Percentiles rank a stretch among this genome's conserved stretches.
Conservation (phyloP, 192 early-diverging fungal genomes). For the Rhizoclosmatium sp. region DNA sequence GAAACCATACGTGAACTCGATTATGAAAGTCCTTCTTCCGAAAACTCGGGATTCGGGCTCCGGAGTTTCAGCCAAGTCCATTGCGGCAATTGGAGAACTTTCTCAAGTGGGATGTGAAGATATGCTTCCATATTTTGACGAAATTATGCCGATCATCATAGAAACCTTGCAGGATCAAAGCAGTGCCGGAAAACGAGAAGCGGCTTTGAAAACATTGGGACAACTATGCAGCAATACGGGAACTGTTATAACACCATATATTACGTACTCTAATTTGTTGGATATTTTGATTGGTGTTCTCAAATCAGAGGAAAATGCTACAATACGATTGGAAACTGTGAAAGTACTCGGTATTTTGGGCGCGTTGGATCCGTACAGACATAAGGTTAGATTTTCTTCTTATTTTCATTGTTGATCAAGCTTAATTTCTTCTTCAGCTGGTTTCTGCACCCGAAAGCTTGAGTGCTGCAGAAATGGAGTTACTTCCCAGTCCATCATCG, state of each 20-base stretch:
- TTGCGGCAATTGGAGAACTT: slow-evolving; percentile 84
- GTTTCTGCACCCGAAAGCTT: slow-evolving; percentile 50
- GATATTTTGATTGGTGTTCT: slow-evolving; percentile 79
- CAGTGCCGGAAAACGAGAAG: slow-evolving; percentile 81
- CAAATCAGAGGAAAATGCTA: slow-evolving; percentile 77
- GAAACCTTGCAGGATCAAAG: slow-evolving; percentile 89
- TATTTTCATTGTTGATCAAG: background rate
- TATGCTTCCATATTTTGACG: slow-evolving; percentile 79
- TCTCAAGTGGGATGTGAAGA: slow-evolving; percentile 85
- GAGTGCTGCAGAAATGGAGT: slow-evolving; percentile 38
- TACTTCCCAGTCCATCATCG: slow-evolving; percentile 75
- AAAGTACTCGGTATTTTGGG: slow-evolving; percentile 94
- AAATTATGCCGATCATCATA: slow-evolving; percentile 85
- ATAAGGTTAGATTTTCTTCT: slow-evolving; percentile 51
- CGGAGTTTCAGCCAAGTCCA: slow-evolving; percentile 78
- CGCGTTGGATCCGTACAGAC: slow-evolving; percentile 90
- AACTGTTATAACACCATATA: slow-evolving; percentile 87
- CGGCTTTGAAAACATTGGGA: slow-evolving; percentile 86
- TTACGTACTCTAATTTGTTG: slow-evolving; percentile 86
- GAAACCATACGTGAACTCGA: slow-evolving; percentile 89
- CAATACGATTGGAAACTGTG: slow-evolving; percentile 83
- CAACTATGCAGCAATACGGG: slow-evolving; percentile 87
- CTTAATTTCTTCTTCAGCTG: slow-evolving; percentile 38
- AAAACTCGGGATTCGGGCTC: slow-evolving; percentile 74
- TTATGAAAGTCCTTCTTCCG: slow-evolving; percentile 84